Conservation (phyloP, 768 basidiomycete genomes). For the Phallus indusiatus region DNA sequence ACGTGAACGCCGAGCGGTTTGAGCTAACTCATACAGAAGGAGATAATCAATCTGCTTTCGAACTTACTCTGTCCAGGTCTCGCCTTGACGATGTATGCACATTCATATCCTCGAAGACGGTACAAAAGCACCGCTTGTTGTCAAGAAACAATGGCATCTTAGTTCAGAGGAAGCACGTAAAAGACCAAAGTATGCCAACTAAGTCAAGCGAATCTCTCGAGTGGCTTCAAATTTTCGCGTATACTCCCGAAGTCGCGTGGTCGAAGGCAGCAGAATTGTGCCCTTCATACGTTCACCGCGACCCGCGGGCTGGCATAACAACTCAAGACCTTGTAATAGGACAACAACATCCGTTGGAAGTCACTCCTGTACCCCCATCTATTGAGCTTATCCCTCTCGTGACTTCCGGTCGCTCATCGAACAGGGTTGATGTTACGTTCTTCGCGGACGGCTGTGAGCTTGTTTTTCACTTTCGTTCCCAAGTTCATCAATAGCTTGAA, state of each 20-base stretch:
- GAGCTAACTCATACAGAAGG: not conserved
- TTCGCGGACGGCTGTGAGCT: slow-evolving; percentile 70
- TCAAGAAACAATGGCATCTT: not conserved
- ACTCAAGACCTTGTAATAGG: too few species aligned
- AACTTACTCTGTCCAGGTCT: not conserved
- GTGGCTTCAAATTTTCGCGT: slow-evolving; percentile 4
- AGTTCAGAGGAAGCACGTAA: not conserved
- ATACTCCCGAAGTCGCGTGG: not conserved
- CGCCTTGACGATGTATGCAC: not conserved
- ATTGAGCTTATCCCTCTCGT: slow-evolving; percentile 49
- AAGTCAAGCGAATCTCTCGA: not conserved
- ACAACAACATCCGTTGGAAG: not conserved
- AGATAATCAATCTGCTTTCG: not conserved
- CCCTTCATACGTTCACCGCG: not conserved
- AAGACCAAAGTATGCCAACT: not conserved
- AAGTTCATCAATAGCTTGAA: not conserved
- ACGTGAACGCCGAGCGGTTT: not conserved
- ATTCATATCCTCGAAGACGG: not conserved
- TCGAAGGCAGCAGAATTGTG: slow-evolving; percentile 3
- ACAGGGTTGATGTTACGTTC: slow-evolving; percentile 68
- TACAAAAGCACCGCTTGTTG: slow-evolving; percentile 5
- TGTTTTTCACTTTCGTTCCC: not conserved
- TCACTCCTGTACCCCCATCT: slow-evolving; percentile 23
- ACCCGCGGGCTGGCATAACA: too few species aligned
- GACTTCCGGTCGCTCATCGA: slow-evolving; percentile 49